A percentile compares a stretch with the other conserved stretches of the same genome.
phyloP scores from a whole-genome alignment of 2,329 filamentous ascomycete genomes.

The Diaporthe sp. region DNA sequence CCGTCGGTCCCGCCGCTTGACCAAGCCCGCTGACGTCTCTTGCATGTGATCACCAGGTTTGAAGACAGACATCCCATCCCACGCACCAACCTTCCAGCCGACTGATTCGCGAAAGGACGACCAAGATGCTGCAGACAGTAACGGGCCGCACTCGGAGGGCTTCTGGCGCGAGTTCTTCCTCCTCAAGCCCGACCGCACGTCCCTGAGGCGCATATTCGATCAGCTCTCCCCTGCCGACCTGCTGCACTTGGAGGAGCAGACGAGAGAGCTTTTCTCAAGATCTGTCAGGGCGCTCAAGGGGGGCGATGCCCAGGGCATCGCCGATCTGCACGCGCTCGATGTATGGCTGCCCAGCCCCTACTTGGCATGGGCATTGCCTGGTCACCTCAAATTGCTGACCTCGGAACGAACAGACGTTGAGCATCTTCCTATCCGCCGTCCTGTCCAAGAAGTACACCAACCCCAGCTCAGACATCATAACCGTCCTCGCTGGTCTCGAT shows the following conservation, averaged over 20 bases:
- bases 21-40: conserved; percentile 30
- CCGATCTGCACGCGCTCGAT: conserved; percentile 86
- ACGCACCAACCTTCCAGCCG: conserved; percentile 24
- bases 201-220: conserved; percentile 77
- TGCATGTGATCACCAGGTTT: conserved; percentile 40
- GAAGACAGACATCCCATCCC: conserved; percentile 28
- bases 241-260: conserved; percentile 81
- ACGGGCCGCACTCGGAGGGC: conserved; percentile 81
- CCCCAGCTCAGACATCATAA: conserved; percentile 94
- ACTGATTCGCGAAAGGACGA: conserved; percentile 38
- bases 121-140: conserved; percentile 69
- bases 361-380: not conserved
- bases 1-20: not conserved
- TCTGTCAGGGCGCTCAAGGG: conserved; percentile 80
- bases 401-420: conserved; percentile 79
- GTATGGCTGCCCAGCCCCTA: conserved; percentile 58
- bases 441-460: conserved; percentile 94
- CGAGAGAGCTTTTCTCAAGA: conserved; percentile 82
- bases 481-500: conserved; percentile 88
- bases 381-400: conserved; percentile 41
- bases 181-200: conserved; percentile 80
- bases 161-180: conserved; percentile 99
- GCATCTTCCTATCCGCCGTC: conserved; percentile 85
- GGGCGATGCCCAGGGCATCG: conserved; percentile 65
- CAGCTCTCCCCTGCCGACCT: conserved; percentile 81